Evolutionary conservation across 768 basidiomycete genomes (phyloP), one percentile per base, ranked within the genome.

Genomic region (Goffeauzyma gilvescens): DNA sequence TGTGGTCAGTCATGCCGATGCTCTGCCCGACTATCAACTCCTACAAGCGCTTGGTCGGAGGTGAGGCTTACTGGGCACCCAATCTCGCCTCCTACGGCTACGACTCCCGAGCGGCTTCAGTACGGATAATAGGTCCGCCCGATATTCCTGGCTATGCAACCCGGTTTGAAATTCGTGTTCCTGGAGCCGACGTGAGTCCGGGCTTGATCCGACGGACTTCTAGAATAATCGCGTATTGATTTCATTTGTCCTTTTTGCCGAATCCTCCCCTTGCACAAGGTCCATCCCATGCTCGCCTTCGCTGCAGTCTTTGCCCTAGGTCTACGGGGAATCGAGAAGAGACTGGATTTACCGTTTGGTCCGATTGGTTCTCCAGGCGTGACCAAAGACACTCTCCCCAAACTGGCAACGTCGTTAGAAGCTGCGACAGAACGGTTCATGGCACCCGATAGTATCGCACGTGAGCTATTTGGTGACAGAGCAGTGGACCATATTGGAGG

Each of bases 401-500:
- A 79, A 71, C 66, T 96, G 14, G 81, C 89, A 1, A 69, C 70
- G 31, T 79, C 79, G 1, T 69, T 98, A 27, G 79, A 84, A 55
- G 66, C 71, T 5, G 90, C 89, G 3, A 83, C 85, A 3, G 65
- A 68, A 31, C 69, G 71, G 38, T 93, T 98, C 80, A 79, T 81
- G 75, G 67, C 65, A 23, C 65, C 71, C 3, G 73, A 69, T 12
- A 87, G 84, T 53, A 65, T 90, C 38, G 93, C 93, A 2, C 72
- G 93, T 24, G 79, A 87, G 57, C 68, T 84, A 31, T 75, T 96
- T 43, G 90, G 89, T 0, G 68, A 86, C 55, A 76, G 75, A 18
- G 93, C 95, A 55, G 83, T 96, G 1, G 83, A 96, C 13, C 93
- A 98, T 59, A 90, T 74, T 55, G 85, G 81, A 2, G 89, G 86